phyloP scores from a whole-genome alignment of 257 asterid genomes.

The Fraxinus excelsior region DNA sequence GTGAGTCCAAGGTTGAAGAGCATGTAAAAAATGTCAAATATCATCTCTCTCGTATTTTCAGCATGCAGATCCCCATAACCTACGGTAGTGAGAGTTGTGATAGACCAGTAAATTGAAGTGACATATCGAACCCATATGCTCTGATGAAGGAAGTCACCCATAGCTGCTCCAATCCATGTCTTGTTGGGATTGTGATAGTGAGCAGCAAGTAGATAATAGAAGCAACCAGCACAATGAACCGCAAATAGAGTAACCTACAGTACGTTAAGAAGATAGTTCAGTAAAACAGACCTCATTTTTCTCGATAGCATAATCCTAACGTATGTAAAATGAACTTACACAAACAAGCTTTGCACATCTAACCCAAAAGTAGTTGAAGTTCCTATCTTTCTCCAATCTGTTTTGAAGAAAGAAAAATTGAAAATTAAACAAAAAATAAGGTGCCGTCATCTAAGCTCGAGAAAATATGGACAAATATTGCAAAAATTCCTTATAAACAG shows the following conservation, averaged over 20 bases:
- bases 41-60: conserved; percentile 82
- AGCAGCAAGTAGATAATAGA: conserved; percentile 81
- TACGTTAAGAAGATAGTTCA: conserved; percentile 7
- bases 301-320: background rate
- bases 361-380: conserved; percentile 90
- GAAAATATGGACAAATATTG: background rate
- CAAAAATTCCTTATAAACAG: conserved; percentile 7
- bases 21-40: conserved; percentile 83
- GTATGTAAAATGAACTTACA: conserved; percentile 50
- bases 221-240: conserved; percentile 95
- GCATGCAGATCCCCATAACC: conserved; percentile 98
- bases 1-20: conserved; percentile 89
- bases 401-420: conserved; percentile 18
- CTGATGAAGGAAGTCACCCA: conserved; percentile 51
- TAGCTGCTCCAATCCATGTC: conserved; percentile 89
- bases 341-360: conserved; percentile 82
- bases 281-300: background rate
- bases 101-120: conserved; percentile 90
- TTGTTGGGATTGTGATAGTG: conserved; percentile 51
- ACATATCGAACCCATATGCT: conserved; percentile 82
- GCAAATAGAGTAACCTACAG: conserved; percentile 89
- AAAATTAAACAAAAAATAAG: background rate
- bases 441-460: background rate
- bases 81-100: conserved; percentile 88
- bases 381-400: conserved; percentile 90